phyloP scores from a whole-genome alignment of 106 monocot genomes.

The Dendrobium huoshanense region DNA sequence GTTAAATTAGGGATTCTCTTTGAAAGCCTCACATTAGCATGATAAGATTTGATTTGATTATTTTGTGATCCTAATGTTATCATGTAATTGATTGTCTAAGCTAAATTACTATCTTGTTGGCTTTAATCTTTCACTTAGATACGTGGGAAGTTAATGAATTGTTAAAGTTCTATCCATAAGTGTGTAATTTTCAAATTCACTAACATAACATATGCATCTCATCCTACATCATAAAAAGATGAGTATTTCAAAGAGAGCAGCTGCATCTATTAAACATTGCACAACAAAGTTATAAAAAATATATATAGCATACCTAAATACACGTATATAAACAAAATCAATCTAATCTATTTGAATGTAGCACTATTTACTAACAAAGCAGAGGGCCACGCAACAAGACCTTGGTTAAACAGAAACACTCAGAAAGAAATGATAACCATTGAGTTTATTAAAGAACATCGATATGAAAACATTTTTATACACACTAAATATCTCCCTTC shows the following conservation, averaged over 20 bases:
- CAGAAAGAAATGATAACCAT: not conserved
- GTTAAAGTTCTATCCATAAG: too few species aligned
- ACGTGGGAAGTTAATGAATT: too few species aligned
- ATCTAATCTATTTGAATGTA: not conserved
- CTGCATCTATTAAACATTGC: not conserved
- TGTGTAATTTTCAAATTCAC: too few species aligned
- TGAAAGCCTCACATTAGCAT: too few species aligned
- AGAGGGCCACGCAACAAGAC: not conserved
- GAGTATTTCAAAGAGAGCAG: not conserved
- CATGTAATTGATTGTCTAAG: too few species aligned
- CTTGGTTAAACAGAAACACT: not conserved
- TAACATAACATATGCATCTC: too few species aligned
- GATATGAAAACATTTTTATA: not conserved
- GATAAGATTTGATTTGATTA: too few species aligned
- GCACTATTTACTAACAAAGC: not conserved
- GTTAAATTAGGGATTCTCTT: too few species aligned
- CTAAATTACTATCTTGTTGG: too few species aligned
- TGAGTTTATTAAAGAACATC: not conserved
- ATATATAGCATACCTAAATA: not conserved
- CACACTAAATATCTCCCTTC: not conserved
- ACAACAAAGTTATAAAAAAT: not conserved
- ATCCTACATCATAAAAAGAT: not conserved
- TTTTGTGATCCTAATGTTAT: too few species aligned
- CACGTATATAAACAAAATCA: not conserved
- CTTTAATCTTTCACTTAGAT: too few species aligned